These are phyloP conservation scores for Xylaria flabelliformis DNA, from an alignment of 495 filamentous ascomycete genomes.

Conservation along the genomic window DNA sequence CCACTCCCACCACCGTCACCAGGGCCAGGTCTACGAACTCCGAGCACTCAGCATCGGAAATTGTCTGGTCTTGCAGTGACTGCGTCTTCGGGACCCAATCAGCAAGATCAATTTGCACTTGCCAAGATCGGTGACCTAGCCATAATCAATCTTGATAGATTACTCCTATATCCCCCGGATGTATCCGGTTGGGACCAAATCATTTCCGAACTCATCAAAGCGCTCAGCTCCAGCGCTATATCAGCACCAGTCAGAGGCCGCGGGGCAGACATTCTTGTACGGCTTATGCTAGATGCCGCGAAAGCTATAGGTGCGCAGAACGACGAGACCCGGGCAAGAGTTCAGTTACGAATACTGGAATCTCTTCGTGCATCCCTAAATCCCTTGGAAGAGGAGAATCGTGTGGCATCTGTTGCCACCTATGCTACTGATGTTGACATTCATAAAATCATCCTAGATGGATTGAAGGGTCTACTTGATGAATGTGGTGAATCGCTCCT, in stretches of 20 bases:
- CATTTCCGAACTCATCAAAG: slow-evolving; percentile 69
- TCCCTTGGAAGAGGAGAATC: slow-evolving; percentile 50
- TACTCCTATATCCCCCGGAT: slow-evolving; percentile 67
- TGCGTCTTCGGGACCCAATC: slow-evolving; percentile 58
- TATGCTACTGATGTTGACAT: slow-evolving; percentile 75
- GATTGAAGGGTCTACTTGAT: slow-evolving; percentile 81
- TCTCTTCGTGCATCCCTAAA: slow-evolving; percentile 66
- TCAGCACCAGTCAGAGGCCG: slow-evolving; percentile 69
- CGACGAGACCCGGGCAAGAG: slow-evolving; percentile 56
- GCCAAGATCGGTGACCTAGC: slow-evolving; percentile 81
- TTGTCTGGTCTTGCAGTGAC: slow-evolving; percentile 66
- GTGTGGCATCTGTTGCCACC: slow-evolving; percentile 57
- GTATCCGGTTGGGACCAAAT: slow-evolving; percentile 77
- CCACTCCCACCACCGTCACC: slow-evolving; percentile 35
- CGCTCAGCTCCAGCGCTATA: slow-evolving; percentile 61
- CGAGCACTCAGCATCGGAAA: slow-evolving; percentile 58
- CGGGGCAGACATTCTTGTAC: slow-evolving; percentile 75
- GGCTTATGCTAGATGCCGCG: slow-evolving; percentile 71
- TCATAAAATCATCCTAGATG: slow-evolving; percentile 81
- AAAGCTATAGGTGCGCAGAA: slow-evolving; percentile 55
- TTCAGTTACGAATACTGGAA: slow-evolving; percentile 74
- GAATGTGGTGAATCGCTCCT: slow-evolving; percentile 84
- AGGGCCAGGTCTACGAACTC: slow-evolving; percentile 37
- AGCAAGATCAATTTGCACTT: slow-evolving; percentile 78
- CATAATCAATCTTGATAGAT: slow-evolving; percentile 76